Evolutionary conservation across 177 flowering plant species (phyloP), one percentile per base, ranked within the genome.

Genomic region (Vitis hybrid): DNA sequence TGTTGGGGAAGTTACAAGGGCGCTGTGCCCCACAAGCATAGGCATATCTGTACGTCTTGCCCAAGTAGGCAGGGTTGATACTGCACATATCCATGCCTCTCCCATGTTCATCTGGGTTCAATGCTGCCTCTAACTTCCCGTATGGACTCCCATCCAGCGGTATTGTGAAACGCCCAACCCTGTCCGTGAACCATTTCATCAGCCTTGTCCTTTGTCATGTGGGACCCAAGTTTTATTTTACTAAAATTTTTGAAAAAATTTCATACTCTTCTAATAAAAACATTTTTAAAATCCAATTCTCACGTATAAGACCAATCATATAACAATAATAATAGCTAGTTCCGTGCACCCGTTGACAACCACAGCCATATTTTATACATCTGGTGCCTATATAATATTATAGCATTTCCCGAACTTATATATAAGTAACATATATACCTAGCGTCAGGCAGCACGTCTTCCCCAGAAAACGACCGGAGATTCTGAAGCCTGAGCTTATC

Each of bases 31-130:
- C 99, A 75, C 94, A 91, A 50, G 98, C 98, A 75, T 95, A 93
- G 52, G 92, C 92, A 73, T 89, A 95, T 78, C 99, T 80, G 68
- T 95, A 95, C 58, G 85, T 80, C 74, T 81, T 81, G 66, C 98
- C 99, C 61, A 90, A 63, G 78, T 80, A 85, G 55, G 77, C 79
- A 18, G 94, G 97, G 77, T 95, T 91, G 35, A 95, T 87, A 83
- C 97, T 93, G 85, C 98, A 95, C 99, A 95, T 95, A 66, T 95
- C 99, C 88, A 95, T 81, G 15, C 92, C 99, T 84, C 72, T 86
- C 4, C 98, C 99, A 85, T 95, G 99, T 58, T 89, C 82, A 6
- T 91, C 75, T 24, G 99, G 93, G 58, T 93, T 91, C 80, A 95
- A 65, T 27, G 97, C 99, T 67, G 92, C 82, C 67, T 84, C 92